Percentiles rank a stretch among this genome's conserved stretches.
Evolutionary conservation across 768 basidiomycete genomes (phyloP).

Genomic region (Saitozyma sp.): DNA sequence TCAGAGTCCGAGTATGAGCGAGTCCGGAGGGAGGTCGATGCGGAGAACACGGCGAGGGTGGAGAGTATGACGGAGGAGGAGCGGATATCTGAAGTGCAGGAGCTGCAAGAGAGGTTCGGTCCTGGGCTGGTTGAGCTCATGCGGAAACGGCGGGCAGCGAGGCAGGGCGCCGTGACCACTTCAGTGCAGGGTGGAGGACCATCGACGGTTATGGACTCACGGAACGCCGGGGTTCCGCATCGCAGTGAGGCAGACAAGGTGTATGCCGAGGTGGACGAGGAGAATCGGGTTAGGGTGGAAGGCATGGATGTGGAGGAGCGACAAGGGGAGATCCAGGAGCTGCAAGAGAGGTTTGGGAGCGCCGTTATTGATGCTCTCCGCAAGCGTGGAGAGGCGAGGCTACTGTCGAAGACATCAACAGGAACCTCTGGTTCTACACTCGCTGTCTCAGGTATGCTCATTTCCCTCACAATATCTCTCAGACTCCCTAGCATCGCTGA

Average conservation of each 20-base stretch:
- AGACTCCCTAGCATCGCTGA: background rate
- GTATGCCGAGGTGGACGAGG: constrained; percentile 25
- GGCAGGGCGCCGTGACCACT: constrained; percentile 48
- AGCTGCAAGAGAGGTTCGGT: constrained; percentile 50
- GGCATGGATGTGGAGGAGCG: constrained; percentile 23
- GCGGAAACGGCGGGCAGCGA: constrained; percentile 59
- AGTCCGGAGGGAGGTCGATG: constrained; percentile 18
- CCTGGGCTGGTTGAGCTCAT: constrained; percentile 65
- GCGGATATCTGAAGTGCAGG: constrained; percentile 17
- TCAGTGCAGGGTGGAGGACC: no score
- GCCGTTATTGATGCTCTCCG: constrained; percentile 23
- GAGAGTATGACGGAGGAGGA: constrained; percentile 20
- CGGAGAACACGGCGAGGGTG: constrained; percentile 22
- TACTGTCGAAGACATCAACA: background rate
- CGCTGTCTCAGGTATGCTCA: background rate
- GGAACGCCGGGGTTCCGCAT: no score
- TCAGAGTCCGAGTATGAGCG: constrained; percentile 17
- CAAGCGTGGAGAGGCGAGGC: constrained; percentile 21
- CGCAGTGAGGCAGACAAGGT: constrained; percentile 5
- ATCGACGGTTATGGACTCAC: no score
- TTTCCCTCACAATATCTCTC: background rate
- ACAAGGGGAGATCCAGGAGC: constrained; percentile 25
- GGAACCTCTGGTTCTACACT: background rate
- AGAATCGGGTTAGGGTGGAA: constrained; percentile 20
- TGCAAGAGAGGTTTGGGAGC: constrained; percentile 34